A percentile compares a stretch with the other conserved stretches of the same genome.
Conservation (phyloP, 148 eudicot species). For the Fagopyrum homotropicum region DNA sequence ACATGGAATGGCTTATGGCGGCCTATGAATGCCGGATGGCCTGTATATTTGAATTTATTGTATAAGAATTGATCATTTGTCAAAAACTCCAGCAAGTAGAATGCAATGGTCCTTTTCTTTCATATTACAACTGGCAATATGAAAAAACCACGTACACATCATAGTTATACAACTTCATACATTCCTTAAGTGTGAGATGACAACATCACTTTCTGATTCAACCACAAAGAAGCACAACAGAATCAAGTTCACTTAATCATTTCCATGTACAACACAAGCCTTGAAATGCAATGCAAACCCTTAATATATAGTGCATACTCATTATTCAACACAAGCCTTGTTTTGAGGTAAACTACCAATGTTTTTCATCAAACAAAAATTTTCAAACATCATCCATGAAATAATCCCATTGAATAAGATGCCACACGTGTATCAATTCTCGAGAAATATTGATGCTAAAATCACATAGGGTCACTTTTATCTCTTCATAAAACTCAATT, state of each 20-base stretch:
- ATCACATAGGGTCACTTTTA: not conserved
- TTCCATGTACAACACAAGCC: not conserved
- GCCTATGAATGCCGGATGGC: constrained; percentile 84
- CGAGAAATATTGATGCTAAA: not conserved
- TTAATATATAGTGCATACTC: too few species aligned
- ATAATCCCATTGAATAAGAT: not conserved
- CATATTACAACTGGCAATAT: not conserved
- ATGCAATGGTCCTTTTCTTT: too few species aligned
- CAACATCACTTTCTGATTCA: not conserved
- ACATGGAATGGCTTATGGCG: constrained; percentile 92
- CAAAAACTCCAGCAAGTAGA: too few species aligned
- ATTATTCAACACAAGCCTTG: too few species aligned
- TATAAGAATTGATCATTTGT: not conserved
- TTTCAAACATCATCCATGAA: not conserved
- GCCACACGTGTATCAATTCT: not conserved
- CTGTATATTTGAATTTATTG: constrained; percentile 23
- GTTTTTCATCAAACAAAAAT: not conserved
- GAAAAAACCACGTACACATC: not conserved
- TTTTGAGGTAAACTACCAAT: not conserved
- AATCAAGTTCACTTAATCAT: not conserved
- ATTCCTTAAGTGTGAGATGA: too few species aligned
- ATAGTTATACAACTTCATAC: not conserved
- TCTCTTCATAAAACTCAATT: not conserved
- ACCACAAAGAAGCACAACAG: not conserved
- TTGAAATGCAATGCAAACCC: too few species aligned